These are phyloP conservation scores for Barnettozyma hawaiiensis DNA, from an alignment of 1,139 yeast genomes.

Conservation along the genomic window DNA sequence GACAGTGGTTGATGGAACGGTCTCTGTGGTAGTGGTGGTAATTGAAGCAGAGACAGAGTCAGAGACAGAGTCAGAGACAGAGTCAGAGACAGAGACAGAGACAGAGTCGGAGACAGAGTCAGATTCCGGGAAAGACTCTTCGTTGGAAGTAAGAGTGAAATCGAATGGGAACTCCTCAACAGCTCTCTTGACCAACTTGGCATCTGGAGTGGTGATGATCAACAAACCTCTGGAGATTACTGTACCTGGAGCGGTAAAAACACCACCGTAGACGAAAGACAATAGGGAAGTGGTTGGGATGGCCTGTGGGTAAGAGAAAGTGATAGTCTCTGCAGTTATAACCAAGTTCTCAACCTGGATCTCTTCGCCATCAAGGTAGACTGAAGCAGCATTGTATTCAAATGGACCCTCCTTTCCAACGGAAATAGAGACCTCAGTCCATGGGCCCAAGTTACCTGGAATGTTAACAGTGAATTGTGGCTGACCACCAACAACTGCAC, in stretches of 20 bases:
- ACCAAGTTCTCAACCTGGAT: not conserved
- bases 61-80: not conserved
- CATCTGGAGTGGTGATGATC: conserved; percentile 4
- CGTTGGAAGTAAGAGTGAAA: conserved; percentile 1
- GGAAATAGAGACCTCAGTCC: conserved; percentile 1
- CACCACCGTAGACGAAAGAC: not conserved
- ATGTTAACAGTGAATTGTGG: conserved; percentile 5
- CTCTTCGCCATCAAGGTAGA: not conserved
- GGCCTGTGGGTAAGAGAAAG: not conserved
- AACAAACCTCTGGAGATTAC: conserved; percentile 1
- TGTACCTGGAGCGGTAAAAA: not conserved
- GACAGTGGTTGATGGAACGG: not conserved
- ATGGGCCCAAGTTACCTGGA: conserved; percentile 9
- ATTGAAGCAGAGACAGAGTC: not conserved
- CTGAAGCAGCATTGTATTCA: not conserved
- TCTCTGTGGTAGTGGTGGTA: not conserved
- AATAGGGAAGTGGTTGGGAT: not conserved
- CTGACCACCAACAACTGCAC: not conserved
- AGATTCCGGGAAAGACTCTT: not conserved
- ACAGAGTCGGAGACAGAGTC: not conserved
- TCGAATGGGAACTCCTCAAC: conserved; percentile 4
- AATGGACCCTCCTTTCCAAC: conserved; percentile 6
- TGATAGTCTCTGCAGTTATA: not conserved
- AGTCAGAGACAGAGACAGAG: not conserved
- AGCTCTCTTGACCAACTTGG: conserved; percentile 10